Conservation (phyloP, 2,329 filamentous ascomycete species). For the Pestalotiopsis sp. region DNA sequence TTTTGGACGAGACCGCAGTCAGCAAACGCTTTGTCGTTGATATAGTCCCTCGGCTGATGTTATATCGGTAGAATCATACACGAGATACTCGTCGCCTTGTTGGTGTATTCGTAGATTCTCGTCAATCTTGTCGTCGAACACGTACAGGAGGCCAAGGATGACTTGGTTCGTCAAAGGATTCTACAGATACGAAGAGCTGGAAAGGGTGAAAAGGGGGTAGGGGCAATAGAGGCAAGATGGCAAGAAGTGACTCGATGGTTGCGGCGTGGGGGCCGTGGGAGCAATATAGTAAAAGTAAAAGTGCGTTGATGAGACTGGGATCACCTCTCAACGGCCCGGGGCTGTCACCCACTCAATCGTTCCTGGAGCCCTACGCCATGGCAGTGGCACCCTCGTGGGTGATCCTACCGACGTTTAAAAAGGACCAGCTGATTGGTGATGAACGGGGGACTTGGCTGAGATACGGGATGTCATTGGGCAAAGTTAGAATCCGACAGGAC, state of each 20-base stretch:
- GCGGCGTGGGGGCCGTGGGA: slow-evolving; percentile 4
- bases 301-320: neutral
- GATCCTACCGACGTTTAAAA: neutral
- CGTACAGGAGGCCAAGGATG: neutral
- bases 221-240: neutral
- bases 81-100: neutral
- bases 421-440: neutral
- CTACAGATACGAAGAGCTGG: neutral
- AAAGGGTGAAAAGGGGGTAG: neutral
- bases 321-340: neutral
- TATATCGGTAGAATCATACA: neutral
- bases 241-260: neutral
- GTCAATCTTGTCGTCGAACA: neutral
- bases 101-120: neutral
- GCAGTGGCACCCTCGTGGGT: neutral
- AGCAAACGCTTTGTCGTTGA: neutral
- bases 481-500: neutral
- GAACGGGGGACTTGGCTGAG: neutral
- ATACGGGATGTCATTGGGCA: neutral
- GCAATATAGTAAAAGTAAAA: neutral
- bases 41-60: neutral
- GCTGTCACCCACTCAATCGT: neutral
- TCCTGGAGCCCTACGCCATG: neutral
- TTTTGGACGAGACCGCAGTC: neutral
- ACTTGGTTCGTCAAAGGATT: neutral